Evolutionary conservation across 208 protist genomes (phyloP).

Genomic region (Acanthamoeba rhysodes): DNA sequence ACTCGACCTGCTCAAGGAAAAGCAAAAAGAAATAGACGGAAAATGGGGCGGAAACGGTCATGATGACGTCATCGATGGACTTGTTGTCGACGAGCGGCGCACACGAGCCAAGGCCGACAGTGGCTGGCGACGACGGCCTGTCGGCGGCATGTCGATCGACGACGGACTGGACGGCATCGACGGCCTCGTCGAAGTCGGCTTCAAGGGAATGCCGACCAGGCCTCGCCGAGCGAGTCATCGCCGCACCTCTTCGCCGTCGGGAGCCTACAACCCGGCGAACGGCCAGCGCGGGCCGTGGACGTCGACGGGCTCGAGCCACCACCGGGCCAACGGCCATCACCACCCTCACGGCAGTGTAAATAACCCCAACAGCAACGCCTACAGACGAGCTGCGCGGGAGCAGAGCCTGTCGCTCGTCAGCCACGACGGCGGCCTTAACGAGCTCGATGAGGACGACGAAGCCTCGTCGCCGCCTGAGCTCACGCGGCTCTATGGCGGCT

Average conservation of each 20-base stretch:
- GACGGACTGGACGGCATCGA: background rate
- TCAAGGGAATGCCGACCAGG: background rate
- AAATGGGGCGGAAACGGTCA: background rate
- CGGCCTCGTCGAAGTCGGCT: background rate
- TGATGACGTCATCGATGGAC: background rate
- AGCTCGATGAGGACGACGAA: conserved; percentile 23
- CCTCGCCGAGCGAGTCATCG: background rate
- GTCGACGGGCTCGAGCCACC: no score
- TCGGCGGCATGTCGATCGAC: background rate
- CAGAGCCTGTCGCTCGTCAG: background rate
- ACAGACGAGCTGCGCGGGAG: background rate
- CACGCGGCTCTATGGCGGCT: conserved; percentile 11
- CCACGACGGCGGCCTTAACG: conserved; percentile 4
- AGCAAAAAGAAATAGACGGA: background rate
- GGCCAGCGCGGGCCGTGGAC: no score
- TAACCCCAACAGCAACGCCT: background rate
- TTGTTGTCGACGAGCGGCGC: background rate
- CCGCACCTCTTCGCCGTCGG: background rate
- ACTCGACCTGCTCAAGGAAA: background rate
- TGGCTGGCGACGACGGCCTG: background rate
- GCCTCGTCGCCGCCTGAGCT: background rate
- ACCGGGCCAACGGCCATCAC: background rate
- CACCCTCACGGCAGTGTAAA: background rate
- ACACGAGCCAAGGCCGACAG: background rate
- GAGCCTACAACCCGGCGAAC: no score